Evolutionary conservation across 2,329 filamentous ascomycete genomes (phyloP).

Genomic region (Aurifilum marmelostoma): DNA sequence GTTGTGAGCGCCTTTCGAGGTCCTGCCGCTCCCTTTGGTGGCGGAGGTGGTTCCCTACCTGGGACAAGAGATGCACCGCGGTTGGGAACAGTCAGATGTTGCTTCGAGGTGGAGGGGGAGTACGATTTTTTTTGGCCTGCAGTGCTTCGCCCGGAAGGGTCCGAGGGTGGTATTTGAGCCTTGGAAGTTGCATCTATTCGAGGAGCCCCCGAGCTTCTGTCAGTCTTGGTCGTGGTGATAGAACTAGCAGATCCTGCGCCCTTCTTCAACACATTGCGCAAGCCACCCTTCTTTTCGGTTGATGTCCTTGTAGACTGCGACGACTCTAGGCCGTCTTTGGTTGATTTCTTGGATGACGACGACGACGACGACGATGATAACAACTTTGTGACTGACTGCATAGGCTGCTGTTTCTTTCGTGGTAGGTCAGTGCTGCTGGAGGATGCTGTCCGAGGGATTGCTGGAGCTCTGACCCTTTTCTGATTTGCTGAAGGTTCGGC

Average conservation of each 20-base stretch:
- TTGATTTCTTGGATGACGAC: conserved; percentile 34
- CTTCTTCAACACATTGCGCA: conserved; percentile 57
- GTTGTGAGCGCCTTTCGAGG: conserved; percentile 44
- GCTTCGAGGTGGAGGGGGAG: conserved; percentile 31
- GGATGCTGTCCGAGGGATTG: conserved; percentile 29
- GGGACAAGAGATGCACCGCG: conserved; percentile 39
- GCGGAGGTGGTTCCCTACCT: conserved; percentile 40
- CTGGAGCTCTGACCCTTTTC: conserved; percentile 48
- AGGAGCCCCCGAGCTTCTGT: conserved; percentile 33
- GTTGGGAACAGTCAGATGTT: conserved; percentile 37
- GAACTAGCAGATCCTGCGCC: conserved; percentile 51
- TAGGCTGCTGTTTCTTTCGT: conserved; percentile 32
- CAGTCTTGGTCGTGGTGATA: conserved; percentile 49
- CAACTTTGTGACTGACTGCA: conserved; percentile 34
- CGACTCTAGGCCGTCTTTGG: conserved; percentile 32
- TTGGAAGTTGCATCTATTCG: conserved; percentile 30
- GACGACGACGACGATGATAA: conserved; percentile 8
- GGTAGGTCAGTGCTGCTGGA: conserved; percentile 29
- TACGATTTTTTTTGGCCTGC: conserved; percentile 30
- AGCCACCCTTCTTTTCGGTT: conserved; percentile 49
- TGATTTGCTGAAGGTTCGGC: conserved; percentile 49
- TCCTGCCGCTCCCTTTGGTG: conserved; percentile 42
- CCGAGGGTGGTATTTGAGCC: conserved; percentile 3
- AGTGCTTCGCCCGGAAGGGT: conserved; percentile 15
- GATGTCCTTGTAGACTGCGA: conserved; percentile 29